phyloP scores from a whole-genome alignment of 2,329 filamentous ascomycete species.

The Penicillium sp. region DNA sequence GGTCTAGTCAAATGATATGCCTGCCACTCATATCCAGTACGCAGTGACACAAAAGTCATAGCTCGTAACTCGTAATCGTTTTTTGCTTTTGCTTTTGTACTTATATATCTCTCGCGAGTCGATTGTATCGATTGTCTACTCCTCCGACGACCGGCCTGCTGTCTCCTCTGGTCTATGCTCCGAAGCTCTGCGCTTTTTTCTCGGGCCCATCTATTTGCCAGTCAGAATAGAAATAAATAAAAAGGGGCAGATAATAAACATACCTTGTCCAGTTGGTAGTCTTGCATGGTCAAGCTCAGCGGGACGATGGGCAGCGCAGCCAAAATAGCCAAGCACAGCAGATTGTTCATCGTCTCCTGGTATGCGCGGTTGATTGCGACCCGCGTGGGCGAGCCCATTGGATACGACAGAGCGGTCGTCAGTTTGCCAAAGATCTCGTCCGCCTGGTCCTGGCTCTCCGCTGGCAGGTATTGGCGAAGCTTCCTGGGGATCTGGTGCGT shows the following conservation, averaged over 20 bases:
- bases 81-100: not conserved
- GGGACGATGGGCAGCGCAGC: conserved; percentile 55
- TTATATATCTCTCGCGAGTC: not conserved
- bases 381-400: conserved; percentile 54
- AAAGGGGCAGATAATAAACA: not conserved
- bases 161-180: not conserved
- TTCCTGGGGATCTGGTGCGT: conserved; percentile 54
- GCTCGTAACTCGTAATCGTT: conserved; percentile 1
- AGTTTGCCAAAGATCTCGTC: conserved; percentile 51
- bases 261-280: conserved; percentile 55
- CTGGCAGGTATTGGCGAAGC: conserved; percentile 50
- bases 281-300: conserved; percentile 53
- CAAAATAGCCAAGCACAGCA: conserved; percentile 53
- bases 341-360: conserved; percentile 60
- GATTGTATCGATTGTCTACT: not conserved
- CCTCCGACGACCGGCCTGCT: conserved; percentile 5
- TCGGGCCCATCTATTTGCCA: conserved; percentile 26
- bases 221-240: not conserved
- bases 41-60: not conserved
- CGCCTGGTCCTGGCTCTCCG: conserved; percentile 37
- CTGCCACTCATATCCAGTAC: not conserved
- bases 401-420: conserved; percentile 54
- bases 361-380: conserved; percentile 62
- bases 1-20: no score
- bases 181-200: conserved; percentile 15